Evolutionary conservation across 2,329 filamentous ascomycete genomes (phyloP).

Genomic region (Talaromyces pinophilus): DNA sequence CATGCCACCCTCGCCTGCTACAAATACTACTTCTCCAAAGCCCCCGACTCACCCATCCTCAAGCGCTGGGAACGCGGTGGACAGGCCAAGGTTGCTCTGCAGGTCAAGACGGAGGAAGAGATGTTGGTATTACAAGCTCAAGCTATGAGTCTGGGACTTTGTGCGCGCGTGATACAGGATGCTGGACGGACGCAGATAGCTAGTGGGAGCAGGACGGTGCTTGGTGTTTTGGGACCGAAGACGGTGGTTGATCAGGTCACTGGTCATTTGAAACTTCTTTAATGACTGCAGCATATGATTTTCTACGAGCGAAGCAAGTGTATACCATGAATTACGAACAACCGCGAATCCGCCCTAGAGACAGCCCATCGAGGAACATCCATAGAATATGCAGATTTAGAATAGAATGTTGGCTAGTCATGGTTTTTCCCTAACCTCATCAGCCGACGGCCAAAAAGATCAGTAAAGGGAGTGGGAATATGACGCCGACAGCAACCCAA

Average conservation of each 20-base stretch:
- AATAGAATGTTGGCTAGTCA: slow-evolving; percentile 66
- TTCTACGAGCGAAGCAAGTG: background rate
- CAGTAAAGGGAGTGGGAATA: slow-evolving; percentile 88
- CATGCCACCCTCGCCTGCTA: slow-evolving; percentile 98
- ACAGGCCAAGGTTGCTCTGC: slow-evolving; percentile 91
- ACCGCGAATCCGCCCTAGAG: too few relatives aligned
- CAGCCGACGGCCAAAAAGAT: slow-evolving; percentile 69
- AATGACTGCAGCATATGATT: slow-evolving; percentile 30
- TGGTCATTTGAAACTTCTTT: slow-evolving; percentile 80
- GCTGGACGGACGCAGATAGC: slow-evolving; percentile 98
- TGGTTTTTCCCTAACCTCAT: slow-evolving; percentile 91
- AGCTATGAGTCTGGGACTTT: slow-evolving; percentile 79
- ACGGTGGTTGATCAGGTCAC: slow-evolving; percentile 85
- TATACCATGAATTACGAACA: background rate
- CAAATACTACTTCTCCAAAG: slow-evolving; percentile 68
- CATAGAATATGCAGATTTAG: background rate
- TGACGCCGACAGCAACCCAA: slow-evolving; percentile 64
- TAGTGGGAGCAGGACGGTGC: slow-evolving; percentile 84
- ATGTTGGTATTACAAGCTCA: slow-evolving; percentile 73
- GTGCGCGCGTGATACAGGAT: slow-evolving; percentile 87
- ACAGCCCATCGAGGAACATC: too few relatives aligned
- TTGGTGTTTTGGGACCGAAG: slow-evolving; percentile 81
- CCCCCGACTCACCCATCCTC: slow-evolving; percentile 63
- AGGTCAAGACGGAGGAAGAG: slow-evolving; percentile 82
- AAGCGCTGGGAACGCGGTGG: slow-evolving; percentile 81